These are phyloP conservation scores for Ganoderma meredithae DNA, from an alignment of 1,284 basidiomycete species.

Conservation along the genomic window DNA sequence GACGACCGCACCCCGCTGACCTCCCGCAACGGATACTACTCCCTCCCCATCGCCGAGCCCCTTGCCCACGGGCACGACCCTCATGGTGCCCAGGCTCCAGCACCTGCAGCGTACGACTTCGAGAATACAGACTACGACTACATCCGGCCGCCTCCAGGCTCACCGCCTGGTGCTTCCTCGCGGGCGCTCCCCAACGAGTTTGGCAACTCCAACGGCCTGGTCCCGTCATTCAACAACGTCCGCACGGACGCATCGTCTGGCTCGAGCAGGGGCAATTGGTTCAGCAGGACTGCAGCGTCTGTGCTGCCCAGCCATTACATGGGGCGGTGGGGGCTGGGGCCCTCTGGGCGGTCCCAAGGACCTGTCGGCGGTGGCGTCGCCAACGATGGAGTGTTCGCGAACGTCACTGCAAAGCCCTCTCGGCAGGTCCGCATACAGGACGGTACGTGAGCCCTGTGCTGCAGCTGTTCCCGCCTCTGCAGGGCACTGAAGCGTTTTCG, in stretches of 20 bases:
- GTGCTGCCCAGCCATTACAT: conserved; percentile 61
- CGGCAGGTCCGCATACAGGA: conserved; percentile 64
- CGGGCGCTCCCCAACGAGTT: conserved; percentile 71
- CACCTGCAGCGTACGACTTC: conserved; percentile 78
- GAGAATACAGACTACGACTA: conserved; percentile 80
- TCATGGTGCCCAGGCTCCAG: conserved; percentile 26
- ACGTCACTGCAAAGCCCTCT: conserved; percentile 92
- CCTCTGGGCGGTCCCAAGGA: conserved; percentile 53
- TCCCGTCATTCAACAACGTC: conserved; percentile 59
- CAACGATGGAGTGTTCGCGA: conserved; percentile 97
- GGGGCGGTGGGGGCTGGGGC: conserved; percentile 54
- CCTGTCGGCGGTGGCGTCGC: conserved; percentile 76
- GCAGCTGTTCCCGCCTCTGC: background rate
- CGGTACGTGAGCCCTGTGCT: conserved; percentile 51
- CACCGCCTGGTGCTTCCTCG: conserved; percentile 75
- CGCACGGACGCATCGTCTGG: conserved; percentile 41
- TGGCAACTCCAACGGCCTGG: conserved; percentile 84
- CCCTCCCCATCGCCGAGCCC: conserved; percentile 62
- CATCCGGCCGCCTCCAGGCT: conserved; percentile 82
- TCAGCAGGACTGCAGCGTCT: conserved; percentile 60
- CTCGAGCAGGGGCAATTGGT: conserved; percentile 53
- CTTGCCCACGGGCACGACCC: background rate
- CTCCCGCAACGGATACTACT: conserved; percentile 54
- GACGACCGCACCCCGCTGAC: conserved; percentile 55
- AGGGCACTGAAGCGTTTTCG: background rate